A percentile compares a stretch with the other conserved stretches of the same genome.
These are phyloP conservation scores for Coemansia sp. DNA, from an alignment of 192 early-diverging fungal species.

Conservation along the genomic window DNA sequence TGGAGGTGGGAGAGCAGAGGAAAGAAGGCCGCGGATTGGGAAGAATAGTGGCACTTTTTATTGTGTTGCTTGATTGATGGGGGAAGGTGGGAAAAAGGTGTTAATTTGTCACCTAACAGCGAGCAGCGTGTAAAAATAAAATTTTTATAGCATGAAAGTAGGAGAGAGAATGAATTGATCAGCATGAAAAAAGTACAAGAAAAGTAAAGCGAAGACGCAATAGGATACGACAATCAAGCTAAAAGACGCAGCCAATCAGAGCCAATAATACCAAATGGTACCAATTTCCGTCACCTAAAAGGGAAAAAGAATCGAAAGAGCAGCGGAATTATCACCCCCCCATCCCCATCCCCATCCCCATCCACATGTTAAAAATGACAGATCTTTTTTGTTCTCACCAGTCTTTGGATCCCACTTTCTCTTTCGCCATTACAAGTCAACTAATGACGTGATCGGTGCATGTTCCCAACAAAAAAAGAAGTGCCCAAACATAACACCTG, in stretches of 20 bases:
- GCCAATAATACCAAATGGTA: conserved; percentile 2
- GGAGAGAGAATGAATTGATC: background rate
- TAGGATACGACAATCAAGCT: background rate
- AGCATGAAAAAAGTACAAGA: background rate
- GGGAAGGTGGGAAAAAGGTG: no score
- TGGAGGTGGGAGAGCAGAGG: no score
- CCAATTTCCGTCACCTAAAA: background rate
- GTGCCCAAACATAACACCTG: background rate
- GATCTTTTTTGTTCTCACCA: no score
- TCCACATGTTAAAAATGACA: background rate
- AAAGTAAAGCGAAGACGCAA: background rate
- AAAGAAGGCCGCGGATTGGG: no score
- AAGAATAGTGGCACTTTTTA: no score
- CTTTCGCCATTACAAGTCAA: background rate
- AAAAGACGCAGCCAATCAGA: conserved; percentile 5
- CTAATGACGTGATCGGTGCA: background rate
- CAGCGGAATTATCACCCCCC: background rate
- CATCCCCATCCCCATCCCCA: background rate
- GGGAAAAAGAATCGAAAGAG: background rate
- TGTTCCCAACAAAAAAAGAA: background rate
- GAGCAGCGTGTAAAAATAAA: no score
- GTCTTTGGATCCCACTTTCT: no score
- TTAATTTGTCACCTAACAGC: no score
- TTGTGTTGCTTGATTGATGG: no score
- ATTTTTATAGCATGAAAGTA: no score